Base-by-base conservation (phyloP, 2,329 filamentous ascomycete species). In the Grosmannia huntii region DNA sequence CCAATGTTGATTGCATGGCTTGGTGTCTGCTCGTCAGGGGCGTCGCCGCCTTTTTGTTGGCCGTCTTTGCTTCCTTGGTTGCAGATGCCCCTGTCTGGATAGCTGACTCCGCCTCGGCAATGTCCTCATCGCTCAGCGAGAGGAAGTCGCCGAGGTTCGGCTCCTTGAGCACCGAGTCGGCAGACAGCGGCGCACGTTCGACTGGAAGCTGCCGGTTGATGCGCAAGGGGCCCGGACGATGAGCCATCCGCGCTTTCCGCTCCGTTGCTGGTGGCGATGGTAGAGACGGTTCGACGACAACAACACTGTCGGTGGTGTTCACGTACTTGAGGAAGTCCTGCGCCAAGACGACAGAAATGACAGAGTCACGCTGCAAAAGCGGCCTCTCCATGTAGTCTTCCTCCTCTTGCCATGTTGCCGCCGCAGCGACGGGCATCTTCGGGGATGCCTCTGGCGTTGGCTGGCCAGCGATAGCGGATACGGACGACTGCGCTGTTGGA, bases 111-210 rank as follows among this genome's bases (percentile, higher is more conserved):
- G 62, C 68, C 63, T 83, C 80, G 10, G 79, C 78, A 60, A 83
- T 80, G 58, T 83, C 80, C 33, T 83, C 79, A 60, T 83, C 80
- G 59, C 73, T 77, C 6, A 83, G 69, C 23, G 73, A 71, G 57
- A 80, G 70, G 56, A 83, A 82, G 46, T 83, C 80, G 21, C 74
- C 72, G 25, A 82, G 68, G 44, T 74, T 75, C 6, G 79, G 79
- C 63, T 82, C 79, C 52, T 71, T 69, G 4, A 82, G 71, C 1
- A 73, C 70, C 1, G 69, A 66, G 57, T 70, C 70, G 31, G 66
- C 63, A 21, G 68, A 65, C 2, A 31, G 46, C 21, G 58, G 60
- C 4, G 56, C 41, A 9, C 49, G 48, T 52, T 60, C 58, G 6
- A 28, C 53, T 9, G 62, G 59, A 16, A 60, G 55, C 33, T 57